Base-by-base conservation (phyloP, 1,284 basidiomycete genomes). In the Sporisorium scitamineum region DNA sequence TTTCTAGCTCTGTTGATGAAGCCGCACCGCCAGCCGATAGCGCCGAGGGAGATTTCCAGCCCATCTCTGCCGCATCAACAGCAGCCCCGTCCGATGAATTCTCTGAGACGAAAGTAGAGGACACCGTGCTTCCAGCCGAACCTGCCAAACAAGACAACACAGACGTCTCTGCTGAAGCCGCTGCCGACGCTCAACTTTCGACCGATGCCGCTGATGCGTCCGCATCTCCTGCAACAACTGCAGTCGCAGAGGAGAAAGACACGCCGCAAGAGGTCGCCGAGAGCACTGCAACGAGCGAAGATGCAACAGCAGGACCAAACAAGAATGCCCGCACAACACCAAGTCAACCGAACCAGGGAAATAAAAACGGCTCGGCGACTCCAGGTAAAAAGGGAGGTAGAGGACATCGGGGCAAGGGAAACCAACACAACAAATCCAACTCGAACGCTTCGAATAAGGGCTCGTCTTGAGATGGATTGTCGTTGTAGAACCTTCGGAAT, bases 371-470 rank as follows among this genome's bases (percentile, higher is more conserved):
- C 27, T 44, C 59, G 31, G 62, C 59, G n/a, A 66, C 69, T 5
- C 69, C 69, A 0, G 42, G 31, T 16, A 71, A 62, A 34, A 58
- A 50, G 10, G 58, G 62, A 20, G 62, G 62, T 13, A 29, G 68
- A 24, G 53, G 58, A 5, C 53, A 61, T 24, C 29, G 62, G 3
- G 68, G 68, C 39, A 71, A 66, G 16, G 66, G 66, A 2, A 70
- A 70, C 53, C 27, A 63, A 39, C 69, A 71, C 22, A 48, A 65
- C 63, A 71, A 71, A 55, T 71, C 63, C 39, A 56, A 54, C 44
- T 66, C 62, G 18, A 57, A 52, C 18, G 63, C 63, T 24, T 57
- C 62, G 29, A 59, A 55, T 31, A 70, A 61, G 41, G 24, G 37
- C 34, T 45, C 34, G 8, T 62, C 34, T 2, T 68, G 65, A 68